phyloP scores from a whole-genome alignment of 345 rosid species.

The Corchorus capsularis region DNA sequence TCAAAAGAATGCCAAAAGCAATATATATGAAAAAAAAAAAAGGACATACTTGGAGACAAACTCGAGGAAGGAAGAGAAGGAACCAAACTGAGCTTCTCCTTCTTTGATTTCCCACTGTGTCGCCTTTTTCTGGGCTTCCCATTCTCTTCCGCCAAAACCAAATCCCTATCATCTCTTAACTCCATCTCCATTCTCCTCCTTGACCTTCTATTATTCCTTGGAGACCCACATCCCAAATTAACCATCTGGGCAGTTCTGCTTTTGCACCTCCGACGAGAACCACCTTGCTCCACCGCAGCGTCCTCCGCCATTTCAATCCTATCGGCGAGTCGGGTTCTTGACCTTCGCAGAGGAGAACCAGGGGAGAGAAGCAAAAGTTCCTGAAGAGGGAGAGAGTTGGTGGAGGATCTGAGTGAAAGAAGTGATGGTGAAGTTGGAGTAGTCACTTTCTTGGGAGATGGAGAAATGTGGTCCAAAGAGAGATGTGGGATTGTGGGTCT shows the following conservation, averaged over 20 bases:
- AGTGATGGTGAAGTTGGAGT: conserved; percentile 51
- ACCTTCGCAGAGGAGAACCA: conserved; percentile 51
- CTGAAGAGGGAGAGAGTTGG: conserved; percentile 47
- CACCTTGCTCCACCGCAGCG: conserved; percentile 39
- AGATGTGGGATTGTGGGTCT: conserved; percentile 26
- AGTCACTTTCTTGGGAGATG: conserved; percentile 44
- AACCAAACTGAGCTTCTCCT: conserved; percentile 64
- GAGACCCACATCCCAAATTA: conserved; percentile 49
- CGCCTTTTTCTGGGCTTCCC: conserved; percentile 56
- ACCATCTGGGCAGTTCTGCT: conserved; percentile 53
- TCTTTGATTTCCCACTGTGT: conserved; percentile 56
- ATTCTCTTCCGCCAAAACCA: conserved; percentile 47
- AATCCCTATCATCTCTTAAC: conserved; percentile 64
- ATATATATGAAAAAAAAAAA: conserved; percentile 3
- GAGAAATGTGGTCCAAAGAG: conserved; percentile 49
- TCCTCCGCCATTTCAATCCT: conserved; percentile 67
- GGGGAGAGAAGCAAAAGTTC: conserved; percentile 76
- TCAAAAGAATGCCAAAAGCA: neutral
- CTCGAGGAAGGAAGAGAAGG: conserved; percentile 46
- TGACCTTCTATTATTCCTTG: conserved; percentile 56
- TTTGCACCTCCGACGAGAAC: conserved; percentile 58
- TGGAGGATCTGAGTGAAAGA: conserved; percentile 42
- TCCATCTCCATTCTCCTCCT: conserved; percentile 70
- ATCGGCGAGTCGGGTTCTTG: conserved; percentile 68
- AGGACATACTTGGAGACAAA: conserved; percentile 48